Conservation (phyloP, 2,329 filamentous ascomycete species). For the Ophiocordyceps camponoti-saundersi region DNA sequence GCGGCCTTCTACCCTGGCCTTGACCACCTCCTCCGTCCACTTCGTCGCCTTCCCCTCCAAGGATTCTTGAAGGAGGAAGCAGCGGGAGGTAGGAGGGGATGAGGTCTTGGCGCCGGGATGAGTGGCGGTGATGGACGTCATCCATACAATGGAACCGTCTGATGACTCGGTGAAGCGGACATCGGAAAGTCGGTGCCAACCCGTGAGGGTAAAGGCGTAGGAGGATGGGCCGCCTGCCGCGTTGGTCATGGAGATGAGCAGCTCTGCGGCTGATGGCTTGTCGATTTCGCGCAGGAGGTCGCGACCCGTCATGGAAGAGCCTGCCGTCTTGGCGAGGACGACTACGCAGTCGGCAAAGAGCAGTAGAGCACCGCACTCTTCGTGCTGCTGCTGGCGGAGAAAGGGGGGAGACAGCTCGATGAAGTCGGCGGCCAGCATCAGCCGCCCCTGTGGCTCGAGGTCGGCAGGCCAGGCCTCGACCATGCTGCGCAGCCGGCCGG, state of each 20-base stretch:
- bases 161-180: constrained; percentile 57
- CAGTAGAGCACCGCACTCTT: constrained; percentile 54
- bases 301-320: constrained; percentile 49
- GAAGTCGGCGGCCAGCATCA: constrained; percentile 70
- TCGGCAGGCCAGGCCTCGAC: constrained; percentile 61
- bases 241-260: constrained; percentile 47
- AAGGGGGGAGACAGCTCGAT: constrained; percentile 63
- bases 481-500: constrained; percentile 58
- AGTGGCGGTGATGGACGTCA: constrained; percentile 36
- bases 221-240: constrained; percentile 40
- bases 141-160: constrained; percentile 48
- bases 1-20: constrained; percentile 70
- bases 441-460: constrained; percentile 56
- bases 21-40: constrained; percentile 71
- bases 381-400: constrained; percentile 19
- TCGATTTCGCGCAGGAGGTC: constrained; percentile 74
- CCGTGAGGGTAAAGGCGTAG: constrained; percentile 60
- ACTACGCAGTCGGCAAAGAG: constrained; percentile 74
- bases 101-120: constrained; percentile 27
- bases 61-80: constrained; percentile 54
- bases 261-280: constrained; percentile 49
- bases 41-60: constrained; percentile 65
- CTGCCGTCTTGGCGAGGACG: constrained; percentile 52
- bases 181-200: constrained; percentile 52
- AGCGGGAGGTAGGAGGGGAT: constrained; percentile 35